Evolutionary conservation across 257 asterid genomes (phyloP), one percentile per base, ranked within the genome.

Genomic region (Rubia yunnanensis): DNA sequence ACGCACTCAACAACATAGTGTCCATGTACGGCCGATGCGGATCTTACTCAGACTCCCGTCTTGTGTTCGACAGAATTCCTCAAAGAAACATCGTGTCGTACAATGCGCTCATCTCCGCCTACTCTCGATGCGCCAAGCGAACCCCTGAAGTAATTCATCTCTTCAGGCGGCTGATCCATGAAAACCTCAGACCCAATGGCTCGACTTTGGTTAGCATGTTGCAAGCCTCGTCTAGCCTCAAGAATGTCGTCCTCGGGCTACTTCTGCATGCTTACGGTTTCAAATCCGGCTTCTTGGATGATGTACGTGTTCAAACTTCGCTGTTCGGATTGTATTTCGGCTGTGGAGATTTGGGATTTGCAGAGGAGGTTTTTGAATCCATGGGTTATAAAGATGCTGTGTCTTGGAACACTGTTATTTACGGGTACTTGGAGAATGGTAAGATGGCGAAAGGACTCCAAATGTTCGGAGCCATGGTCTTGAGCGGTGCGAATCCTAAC

Each of bases 1-100:
- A 78, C 78, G 35, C 78, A 35, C 72, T 78, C 80, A 92, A 92
- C 95, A 88, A 80, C 80, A 72, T 86, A 67, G 71, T 92, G 41
- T 83, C 96, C 1, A 83, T 84, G 95, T 92, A 92, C 73, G 86
- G 81, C 0, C 81, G 94, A 1, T 86, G 92, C 71, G 84, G 86
- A 10, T 88, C 95, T 4, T 57, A 79, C 1, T 7, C 1, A 27
- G 90, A 81, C 67, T 38, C 92, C 5, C 95, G 74, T 5, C 78
- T 13, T 26, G 50, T 86, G 83, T 85, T 92, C 85, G 98, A 88
- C 86, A 66, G 79, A 85, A 92, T 85, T 91, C 95, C 89, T 58
- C 89, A 80, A 0, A 66, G 92, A 76, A 88, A 73, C 60, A 38
- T 84, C 55, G 87, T 92, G 17, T 86, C 98, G 4, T 86, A 86